Evolutionary conservation across 805 yeast species (phyloP).

Genomic region (Lachancea meyersii): DNA sequence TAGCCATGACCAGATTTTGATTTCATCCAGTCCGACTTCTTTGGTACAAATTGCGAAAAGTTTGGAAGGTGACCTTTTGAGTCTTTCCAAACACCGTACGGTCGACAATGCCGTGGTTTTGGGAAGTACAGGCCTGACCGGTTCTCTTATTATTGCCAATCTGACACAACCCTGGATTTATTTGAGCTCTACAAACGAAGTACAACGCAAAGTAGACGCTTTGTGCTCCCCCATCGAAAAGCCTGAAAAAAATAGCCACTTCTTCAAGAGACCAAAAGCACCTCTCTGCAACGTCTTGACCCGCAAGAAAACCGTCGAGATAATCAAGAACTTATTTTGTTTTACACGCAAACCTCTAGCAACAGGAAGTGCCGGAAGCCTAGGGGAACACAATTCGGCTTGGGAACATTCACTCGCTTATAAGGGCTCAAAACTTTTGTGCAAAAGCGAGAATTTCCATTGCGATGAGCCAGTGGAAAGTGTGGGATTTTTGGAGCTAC

Average conservation of each 20-base stretch:
- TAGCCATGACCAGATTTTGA: slow-evolving; percentile 7
- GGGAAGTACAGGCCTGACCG: slow-evolving; percentile 24
- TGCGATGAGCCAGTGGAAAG: neutral
- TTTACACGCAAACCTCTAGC: slow-evolving; percentile 7
- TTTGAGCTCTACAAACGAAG: slow-evolving; percentile 2
- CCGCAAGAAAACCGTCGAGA: slow-evolving; percentile 2
- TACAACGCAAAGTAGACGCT: slow-evolving; percentile 5
- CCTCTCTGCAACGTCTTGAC: slow-evolving; percentile 4
- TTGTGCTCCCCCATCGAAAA: neutral
- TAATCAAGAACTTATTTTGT: slow-evolving; percentile 11
- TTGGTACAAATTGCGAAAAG: neutral
- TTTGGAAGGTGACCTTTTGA: neutral
- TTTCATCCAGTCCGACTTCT: slow-evolving; percentile 1
- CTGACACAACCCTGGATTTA: slow-evolving; percentile 11
- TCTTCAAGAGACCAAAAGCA: neutral
- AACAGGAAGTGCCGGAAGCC: neutral
- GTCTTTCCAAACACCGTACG: slow-evolving; percentile 1
- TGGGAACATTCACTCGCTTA: slow-evolving; percentile 5
- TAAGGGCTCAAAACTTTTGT: slow-evolving; percentile 1
- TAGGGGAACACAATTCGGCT: slow-evolving; percentile 1
- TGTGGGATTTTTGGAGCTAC: neutral
- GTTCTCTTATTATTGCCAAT: slow-evolving; percentile 13
- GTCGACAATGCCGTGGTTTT: slow-evolving; percentile 8
- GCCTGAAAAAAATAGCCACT: neutral
- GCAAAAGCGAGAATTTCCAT: neutral